Conservation (phyloP, 148 eudicot species). For the Bassia scoparia region DNA sequence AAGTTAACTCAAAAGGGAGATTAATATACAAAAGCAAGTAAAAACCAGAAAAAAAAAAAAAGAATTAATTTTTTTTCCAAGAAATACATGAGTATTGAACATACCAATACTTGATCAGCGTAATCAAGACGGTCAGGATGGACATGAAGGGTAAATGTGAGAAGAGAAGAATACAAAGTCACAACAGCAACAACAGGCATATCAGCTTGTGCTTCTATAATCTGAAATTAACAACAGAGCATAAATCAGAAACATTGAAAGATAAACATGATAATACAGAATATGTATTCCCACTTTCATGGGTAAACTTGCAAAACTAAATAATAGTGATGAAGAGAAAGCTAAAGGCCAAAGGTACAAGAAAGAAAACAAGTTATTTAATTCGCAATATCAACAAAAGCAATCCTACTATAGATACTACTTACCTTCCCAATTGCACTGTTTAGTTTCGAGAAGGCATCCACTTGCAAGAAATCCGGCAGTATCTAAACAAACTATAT, state of each 20-base stretch:
- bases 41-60: neutral
- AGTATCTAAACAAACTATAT: conserved; percentile 61
- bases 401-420: neutral
- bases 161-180: conserved; percentile 85
- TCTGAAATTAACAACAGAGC: conserved; percentile 45
- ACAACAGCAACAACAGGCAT: conserved; percentile 85
- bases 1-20: neutral
- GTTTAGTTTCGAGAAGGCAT: conserved; percentile 90
- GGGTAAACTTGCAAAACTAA: neutral
- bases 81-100: conserved; percentile 19
- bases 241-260: neutral
- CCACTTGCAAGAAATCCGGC: conserved; percentile 95
- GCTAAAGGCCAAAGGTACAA: neutral
- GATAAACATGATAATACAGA: neutral
- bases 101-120: conserved; percentile 94
- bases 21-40: neutral
- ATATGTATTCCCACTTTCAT: neutral
- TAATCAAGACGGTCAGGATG: conserved; percentile 97
- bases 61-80: neutral
- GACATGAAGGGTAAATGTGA: conserved; percentile 87
- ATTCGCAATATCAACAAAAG: neutral
- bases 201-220: conserved; percentile 93
- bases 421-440: conserved; percentile 89
- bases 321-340: neutral
- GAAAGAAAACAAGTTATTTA: neutral